Base-by-base conservation (phyloP, 2,329 filamentous ascomycete genomes). In the Colletotrichum lini region DNA sequence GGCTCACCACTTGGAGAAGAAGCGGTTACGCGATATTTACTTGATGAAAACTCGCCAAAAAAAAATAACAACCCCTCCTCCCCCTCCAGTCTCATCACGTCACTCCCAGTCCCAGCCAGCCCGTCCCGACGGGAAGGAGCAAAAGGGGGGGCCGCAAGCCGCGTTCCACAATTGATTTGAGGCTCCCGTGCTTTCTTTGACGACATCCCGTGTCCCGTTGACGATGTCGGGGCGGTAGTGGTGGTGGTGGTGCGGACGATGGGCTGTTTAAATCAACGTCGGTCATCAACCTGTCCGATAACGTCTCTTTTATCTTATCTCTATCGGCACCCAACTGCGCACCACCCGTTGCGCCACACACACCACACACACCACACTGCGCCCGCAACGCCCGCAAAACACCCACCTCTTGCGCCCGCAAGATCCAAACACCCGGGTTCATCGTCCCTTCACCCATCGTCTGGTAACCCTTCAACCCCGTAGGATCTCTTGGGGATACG, bases 381-480 rank as follows among this genome's bases (percentile, higher is more conserved):
- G 68, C 68, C 68, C 68, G 68, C 68, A 71, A 68, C 57, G 45
- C 64, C 64, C 49, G 57, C 57, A 62, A 62, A 60, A 45, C 58
- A 60, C 64, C 68, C 68, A 71, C 68, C 68, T 58, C 58, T 63
- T 71, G 68, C 68, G 68, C 57, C 57, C 68, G 68, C 68, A 71
- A 45, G 64, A 68, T 63, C 68, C 68, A 71, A 50, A 68, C 68
- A 53, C 26, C 64, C 68, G 68, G 68, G 68, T 53, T 64, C 23
- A 15, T 26, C 30, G 54, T 26, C 21, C 57, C 3, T 47, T 42
- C 26, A 40, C 2, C 12, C 15, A 35, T 35, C 30, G 30, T 35
- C 30, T 35, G 30, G 30, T 35, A 4, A 9, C 54, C 16, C n/a
- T 60, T 40, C 21, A 16, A 45, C 49, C 30, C 23, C 12, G 30